Evolutionary conservation across 352 stramenopile species (phyloP).

Genomic region (Globisporangium sylvaticum): DNA sequence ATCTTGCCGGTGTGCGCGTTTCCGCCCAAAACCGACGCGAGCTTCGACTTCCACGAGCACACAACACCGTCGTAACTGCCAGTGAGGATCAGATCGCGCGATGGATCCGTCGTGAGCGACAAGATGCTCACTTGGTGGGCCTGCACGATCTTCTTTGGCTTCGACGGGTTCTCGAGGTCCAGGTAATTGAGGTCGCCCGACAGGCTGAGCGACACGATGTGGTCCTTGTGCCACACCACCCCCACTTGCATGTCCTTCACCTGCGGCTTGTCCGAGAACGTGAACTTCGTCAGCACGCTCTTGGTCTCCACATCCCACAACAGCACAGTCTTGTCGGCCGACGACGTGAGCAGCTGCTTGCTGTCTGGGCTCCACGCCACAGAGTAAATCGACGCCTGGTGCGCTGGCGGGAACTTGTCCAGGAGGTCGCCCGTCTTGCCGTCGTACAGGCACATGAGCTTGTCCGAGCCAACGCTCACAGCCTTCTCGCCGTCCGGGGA

Average conservation of each 20-base stretch:
- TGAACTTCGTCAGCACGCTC: conserved; percentile 80
- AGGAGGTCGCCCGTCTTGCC: conserved; percentile 87
- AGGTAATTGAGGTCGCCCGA: conserved; percentile 85
- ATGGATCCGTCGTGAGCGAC: conserved; percentile 75
- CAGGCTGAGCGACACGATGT: conserved; percentile 79
- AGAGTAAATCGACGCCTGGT: conserved; percentile 94
- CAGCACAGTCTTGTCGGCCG: conserved; percentile 95
- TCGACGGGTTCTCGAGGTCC: conserved; percentile 53
- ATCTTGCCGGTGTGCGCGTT: conserved; percentile 71
- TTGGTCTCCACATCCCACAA: conserved; percentile 85
- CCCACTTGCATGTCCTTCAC: conserved; percentile 85
- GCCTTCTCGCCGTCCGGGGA: conserved; percentile 87
- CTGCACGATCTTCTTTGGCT: conserved; percentile 82
- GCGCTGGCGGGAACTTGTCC: conserved; percentile 72
- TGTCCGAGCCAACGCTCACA: conserved; percentile 93
- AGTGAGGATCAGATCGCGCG: conserved; percentile 82
- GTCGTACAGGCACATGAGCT: conserved; percentile 94
- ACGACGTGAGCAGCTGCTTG: conserved; percentile 91
- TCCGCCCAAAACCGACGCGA: conserved; percentile 38
- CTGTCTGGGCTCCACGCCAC: conserved; percentile 91
- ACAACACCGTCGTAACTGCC: conserved; percentile 94
- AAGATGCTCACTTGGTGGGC: conserved; percentile 91
- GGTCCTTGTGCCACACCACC: conserved; percentile 67
- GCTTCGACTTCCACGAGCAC: conserved; percentile 82
- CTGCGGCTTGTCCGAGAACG: conserved; percentile 59